Base-by-base conservation (phyloP, 2,329 filamentous ascomycete genomes). In the Xylariomycetidae sp. region DNA sequence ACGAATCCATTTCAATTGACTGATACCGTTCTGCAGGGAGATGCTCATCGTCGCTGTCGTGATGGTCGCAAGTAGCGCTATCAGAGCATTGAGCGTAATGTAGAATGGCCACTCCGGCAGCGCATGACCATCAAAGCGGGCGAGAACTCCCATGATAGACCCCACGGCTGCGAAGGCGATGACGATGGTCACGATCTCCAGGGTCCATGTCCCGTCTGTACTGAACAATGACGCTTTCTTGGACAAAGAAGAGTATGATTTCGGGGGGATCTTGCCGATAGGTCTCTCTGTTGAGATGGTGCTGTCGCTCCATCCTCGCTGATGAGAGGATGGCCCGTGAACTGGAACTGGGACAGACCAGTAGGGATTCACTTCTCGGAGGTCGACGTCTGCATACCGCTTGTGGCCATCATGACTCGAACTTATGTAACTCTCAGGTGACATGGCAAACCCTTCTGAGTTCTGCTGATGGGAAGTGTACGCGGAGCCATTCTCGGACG, bases 111-210 rank as follows among this genome's bases (percentile, higher is more conserved):
- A 23, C n/a, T 23, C 20, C 20, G 20, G 20, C 20, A 23, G 20
- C 20, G 20, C 41, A 13, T 35, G 48, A 2, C 46, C 44, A 25
- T 58, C 49, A 33, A 51, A 59, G 16, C 41, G 44, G 2, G 48
- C 54, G 11, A 59, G 42, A 3, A 59, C 40, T 7, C 47, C 56
- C 19, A 57, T 41, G 26, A 57, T 54, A 25, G 48, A 38, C 1
- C 45, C 51, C 9, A 57, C 40, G 7, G 56, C 51, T 2, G 40
- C 44, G 2, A 54, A 27, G 9, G 56, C 42, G 19, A 57, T 25
- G 1, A 46, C 16, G 16, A 58, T 39, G 26, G 50, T 45, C 12
- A 50, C 37, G 13, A 53, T 42, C 31, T 58, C 54, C 11, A 47
- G 47, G 2, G 41, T 45, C 56, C 54, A 59, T 10, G 48, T 44